These are phyloP conservation scores for Suillus discolor DNA, from an alignment of 768 basidiomycete genomes.

Conservation along the genomic window DNA sequence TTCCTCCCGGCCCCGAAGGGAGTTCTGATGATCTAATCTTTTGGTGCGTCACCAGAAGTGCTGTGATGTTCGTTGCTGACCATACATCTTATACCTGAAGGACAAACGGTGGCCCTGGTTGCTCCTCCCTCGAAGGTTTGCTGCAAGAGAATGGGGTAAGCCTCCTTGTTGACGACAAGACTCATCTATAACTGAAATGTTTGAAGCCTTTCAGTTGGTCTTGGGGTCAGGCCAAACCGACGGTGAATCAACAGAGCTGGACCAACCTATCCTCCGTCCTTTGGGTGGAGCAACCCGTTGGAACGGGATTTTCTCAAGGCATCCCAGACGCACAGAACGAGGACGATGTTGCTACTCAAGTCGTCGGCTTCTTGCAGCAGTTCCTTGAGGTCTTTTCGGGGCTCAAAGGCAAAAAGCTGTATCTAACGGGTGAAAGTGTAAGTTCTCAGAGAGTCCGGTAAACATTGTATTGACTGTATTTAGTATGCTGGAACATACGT, in stretches of 20 bases:
- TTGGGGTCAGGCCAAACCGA: constrained; percentile 63
- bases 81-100: constrained; percentile 32
- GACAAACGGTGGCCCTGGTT: constrained; percentile 81
- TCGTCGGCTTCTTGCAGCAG: constrained; percentile 66
- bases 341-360: constrained; percentile 55
- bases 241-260: constrained; percentile 71
- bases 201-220: constrained; percentile 68
- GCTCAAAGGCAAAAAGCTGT: constrained; percentile 74
- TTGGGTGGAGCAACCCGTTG: constrained; percentile 80
- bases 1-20: constrained; percentile 74
- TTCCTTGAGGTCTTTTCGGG: constrained; percentile 77
- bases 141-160: constrained; percentile 76
- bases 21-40: constrained; percentile 75
- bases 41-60: constrained; percentile 44
- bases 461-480: background rate
- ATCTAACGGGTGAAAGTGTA: constrained; percentile 75
- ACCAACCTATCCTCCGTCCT: constrained; percentile 76
- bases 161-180: constrained; percentile 23
- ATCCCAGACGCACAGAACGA: constrained; percentile 62
- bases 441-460: constrained; percentile 26
- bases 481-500: constrained; percentile 78
- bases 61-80: background rate
- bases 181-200: constrained; percentile 11
- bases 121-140: constrained; percentile 71
- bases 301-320: constrained; percentile 78